Evolutionary conservation across 108 stramenopile genomes (phyloP).

Genomic region (Pseudonitzschia delicatissima): DNA sequence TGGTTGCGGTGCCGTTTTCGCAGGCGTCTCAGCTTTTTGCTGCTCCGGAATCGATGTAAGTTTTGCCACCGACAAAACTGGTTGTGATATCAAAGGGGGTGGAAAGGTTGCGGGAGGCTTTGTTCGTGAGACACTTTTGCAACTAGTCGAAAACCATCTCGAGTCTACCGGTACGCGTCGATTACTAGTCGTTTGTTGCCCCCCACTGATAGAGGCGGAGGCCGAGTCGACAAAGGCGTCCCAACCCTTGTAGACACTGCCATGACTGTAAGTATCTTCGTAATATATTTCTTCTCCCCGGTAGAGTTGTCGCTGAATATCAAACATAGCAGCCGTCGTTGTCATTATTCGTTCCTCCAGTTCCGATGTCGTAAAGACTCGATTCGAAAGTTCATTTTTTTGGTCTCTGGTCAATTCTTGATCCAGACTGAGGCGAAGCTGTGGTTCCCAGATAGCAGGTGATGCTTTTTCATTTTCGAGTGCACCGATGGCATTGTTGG

Average conservation of each 20-base stretch:
- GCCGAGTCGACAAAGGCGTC: constrained; percentile 39
- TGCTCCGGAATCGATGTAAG: neutral
- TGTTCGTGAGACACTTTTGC: neutral
- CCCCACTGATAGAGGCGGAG: neutral
- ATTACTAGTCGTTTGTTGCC: neutral
- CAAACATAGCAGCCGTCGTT: constrained; percentile 42
- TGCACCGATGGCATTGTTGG: neutral
- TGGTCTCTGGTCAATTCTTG: constrained; percentile 2
- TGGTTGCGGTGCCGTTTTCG: neutral
- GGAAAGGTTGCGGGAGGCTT: neutral
- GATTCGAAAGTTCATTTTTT: constrained; percentile 15
- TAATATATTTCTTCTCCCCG: constrained; percentile 77
- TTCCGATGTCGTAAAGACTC: constrained; percentile 34
- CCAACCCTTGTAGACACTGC: constrained; percentile 66
- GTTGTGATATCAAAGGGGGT: neutral
- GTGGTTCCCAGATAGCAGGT: neutral
- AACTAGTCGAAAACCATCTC: constrained; percentile 60
- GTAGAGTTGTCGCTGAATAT: constrained; percentile 67
- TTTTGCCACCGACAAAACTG: neutral
- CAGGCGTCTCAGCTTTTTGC: neutral
- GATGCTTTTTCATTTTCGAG: neutral
- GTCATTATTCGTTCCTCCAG: constrained; percentile 33
- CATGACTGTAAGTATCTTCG: constrained; percentile 62
- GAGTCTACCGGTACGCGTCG: constrained; percentile 52
- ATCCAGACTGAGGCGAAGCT: neutral